Percentiles rank a stretch among this genome's conserved stretches.
phyloP scores from a whole-genome alignment of 2,329 filamentous ascomycete genomes.

The Calonectria pauciramosa region DNA sequence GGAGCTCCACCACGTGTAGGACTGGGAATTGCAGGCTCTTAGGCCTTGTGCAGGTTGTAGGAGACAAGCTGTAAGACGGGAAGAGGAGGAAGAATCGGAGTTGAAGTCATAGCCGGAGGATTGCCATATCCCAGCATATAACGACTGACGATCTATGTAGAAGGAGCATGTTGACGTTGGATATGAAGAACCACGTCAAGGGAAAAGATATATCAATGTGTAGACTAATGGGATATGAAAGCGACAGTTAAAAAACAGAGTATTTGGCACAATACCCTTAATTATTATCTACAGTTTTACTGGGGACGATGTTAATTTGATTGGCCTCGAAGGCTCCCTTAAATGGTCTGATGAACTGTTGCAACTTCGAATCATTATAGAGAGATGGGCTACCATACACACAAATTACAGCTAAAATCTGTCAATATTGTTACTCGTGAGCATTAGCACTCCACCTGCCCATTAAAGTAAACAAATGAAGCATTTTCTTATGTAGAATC shows the following conservation, averaged over 20 bases:
- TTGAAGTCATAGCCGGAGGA: constrained; percentile 23
- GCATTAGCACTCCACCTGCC: too few relatives aligned
- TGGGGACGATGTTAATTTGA: neutral
- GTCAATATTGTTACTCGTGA: too few relatives aligned
- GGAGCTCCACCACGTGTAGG: constrained; percentile 57
- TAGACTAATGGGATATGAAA: constrained; percentile 29
- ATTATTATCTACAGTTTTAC: neutral
- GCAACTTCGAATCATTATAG: too few relatives aligned
- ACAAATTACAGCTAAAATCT: too few relatives aligned
- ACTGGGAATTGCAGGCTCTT: constrained; percentile 67
- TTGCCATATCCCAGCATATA: constrained; percentile 35
- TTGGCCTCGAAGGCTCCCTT: neutral
- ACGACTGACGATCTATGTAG: constrained; percentile 35
- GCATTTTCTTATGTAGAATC: too few relatives aligned
- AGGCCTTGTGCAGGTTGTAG: neutral
- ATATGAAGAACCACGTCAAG: constrained; percentile 14
- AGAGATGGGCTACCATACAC: too few relatives aligned
- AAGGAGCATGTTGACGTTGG: constrained; percentile 33
- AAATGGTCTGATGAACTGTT: neutral
- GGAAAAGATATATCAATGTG: constrained; percentile 22
- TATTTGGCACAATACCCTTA: neutral
- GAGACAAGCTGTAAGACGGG: neutral
- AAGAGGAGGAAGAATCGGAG: neutral
- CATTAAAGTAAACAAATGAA: too few relatives aligned
- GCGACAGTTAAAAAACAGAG: constrained; percentile 12